phyloP scores from a whole-genome alignment of 768 basidiomycete genomes.

The Coprinopsis cinerea region DNA sequence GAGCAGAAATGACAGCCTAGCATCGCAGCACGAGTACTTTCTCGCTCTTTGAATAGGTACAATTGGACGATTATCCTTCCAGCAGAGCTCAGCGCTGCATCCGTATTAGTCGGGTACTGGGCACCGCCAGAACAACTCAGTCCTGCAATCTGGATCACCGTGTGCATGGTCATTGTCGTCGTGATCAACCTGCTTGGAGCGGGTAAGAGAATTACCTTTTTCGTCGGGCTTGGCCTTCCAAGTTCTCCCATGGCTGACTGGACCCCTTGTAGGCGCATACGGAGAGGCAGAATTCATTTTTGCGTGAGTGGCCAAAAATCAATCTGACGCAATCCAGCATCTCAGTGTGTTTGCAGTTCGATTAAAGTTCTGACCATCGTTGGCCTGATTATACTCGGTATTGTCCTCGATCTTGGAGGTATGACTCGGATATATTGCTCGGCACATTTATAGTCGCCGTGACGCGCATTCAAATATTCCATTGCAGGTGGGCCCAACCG shows the following conservation, averaged over 20 bases:
- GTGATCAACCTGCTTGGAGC: constrained; percentile 73
- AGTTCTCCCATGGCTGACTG: neutral
- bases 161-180: constrained; percentile 72
- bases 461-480: neutral
- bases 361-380: constrained; percentile 88
- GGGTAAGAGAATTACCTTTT: constrained; percentile 25
- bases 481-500: constrained; percentile 68
- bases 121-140: constrained; percentile 32
- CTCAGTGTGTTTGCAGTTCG: constrained; percentile 33
- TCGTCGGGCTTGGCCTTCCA: neutral
- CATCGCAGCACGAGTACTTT: neutral
- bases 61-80: constrained; percentile 65
- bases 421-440: constrained; percentile 13
- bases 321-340: neutral
- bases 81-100: constrained; percentile 68
- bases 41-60: constrained; percentile 37
- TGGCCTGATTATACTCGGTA: constrained; percentile 63
- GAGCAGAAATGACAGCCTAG: neutral
- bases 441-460: no score
- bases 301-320: constrained; percentile 42
- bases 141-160: constrained; percentile 74
- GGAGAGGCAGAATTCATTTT: constrained; percentile 86
- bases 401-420: constrained; percentile 78
- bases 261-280: constrained; percentile 46
- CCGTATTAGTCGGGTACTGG: constrained; percentile 78